Conservation (phyloP, 1,284 basidiomycete genomes). For the Cutaneotrichosporon sp. region DNA sequence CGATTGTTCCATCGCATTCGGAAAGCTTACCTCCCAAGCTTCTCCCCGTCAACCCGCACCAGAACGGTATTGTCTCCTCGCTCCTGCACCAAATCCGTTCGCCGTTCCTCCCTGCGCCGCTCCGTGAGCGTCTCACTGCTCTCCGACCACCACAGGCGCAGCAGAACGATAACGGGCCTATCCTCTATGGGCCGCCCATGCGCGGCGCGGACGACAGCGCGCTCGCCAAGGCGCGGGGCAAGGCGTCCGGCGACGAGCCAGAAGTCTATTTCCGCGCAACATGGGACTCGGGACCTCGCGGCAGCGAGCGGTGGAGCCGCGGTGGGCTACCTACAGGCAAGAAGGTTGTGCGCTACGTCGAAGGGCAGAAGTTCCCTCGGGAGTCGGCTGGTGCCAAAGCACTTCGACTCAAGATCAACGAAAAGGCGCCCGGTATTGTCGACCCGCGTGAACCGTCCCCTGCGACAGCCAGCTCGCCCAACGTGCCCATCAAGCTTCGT, state of each 20-base stretch:
- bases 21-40: constrained; percentile 23
- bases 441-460: not conserved
- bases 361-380: constrained; percentile 29
- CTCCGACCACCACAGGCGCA: constrained; percentile 33
- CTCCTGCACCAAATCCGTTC: constrained; percentile 36
- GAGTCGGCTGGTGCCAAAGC: constrained; percentile 14
- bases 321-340: constrained; percentile 32
- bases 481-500: constrained; percentile 11
- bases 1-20: constrained; percentile 35
- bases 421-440: constrained; percentile 1
- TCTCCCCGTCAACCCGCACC: constrained; percentile 33
- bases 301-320: constrained; percentile 28
- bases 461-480: constrained; percentile 1
- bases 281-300: constrained; percentile 37
- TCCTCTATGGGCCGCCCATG: constrained; percentile 34
- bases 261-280: constrained; percentile 30
- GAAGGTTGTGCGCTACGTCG: constrained; percentile 31
- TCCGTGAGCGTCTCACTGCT: constrained; percentile 39
- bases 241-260: constrained; percentile 22
- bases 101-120: constrained; percentile 33
- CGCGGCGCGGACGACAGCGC: constrained; percentile 33
- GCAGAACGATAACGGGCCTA: constrained; percentile 18
- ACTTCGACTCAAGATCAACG: constrained; percentile 13
- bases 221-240: constrained; percentile 34
- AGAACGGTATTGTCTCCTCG: constrained; percentile 25